These are phyloP conservation scores for Pichia californica DNA, from an alignment of 805 yeast genomes.

Conservation along the genomic window DNA sequence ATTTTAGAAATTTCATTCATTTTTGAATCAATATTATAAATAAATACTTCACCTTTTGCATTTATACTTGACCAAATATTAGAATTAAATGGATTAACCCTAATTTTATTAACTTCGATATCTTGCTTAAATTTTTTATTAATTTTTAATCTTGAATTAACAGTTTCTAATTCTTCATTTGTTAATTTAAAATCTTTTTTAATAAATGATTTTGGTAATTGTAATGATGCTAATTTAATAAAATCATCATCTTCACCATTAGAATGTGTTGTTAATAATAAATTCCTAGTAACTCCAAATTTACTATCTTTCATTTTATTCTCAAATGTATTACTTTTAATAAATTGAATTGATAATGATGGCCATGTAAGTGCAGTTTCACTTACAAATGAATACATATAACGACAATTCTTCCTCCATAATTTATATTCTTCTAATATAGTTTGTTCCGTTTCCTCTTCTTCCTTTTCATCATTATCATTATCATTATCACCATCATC, in stretches of 20 bases:
- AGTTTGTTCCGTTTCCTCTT: conserved; percentile 21
- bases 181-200: conserved; percentile 20
- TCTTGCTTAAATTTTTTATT: conserved; percentile 53
- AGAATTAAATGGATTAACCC: conserved; percentile 59
- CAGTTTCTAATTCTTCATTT: conserved; percentile 27
- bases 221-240: conserved; percentile 58
- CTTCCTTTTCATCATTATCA: not conserved
- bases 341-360: conserved; percentile 71
- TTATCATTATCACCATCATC: not conserved
- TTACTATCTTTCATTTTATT: conserved; percentile 24
- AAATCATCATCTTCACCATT: conserved; percentile 62
- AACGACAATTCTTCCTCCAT: conserved; percentile 77
- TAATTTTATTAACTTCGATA: conserved; percentile 66
- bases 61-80: conserved; percentile 56
- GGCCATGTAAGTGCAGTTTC: conserved; percentile 84
- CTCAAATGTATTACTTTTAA: conserved; percentile 38
- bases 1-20: conserved; percentile 19
- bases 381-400: conserved; percentile 76
- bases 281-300: conserved; percentile 34
- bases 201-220: conserved; percentile 42
- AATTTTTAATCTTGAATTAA: conserved; percentile 52
- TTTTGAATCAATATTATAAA: conserved; percentile 37
- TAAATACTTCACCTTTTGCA: conserved; percentile 54
- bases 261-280: conserved; percentile 68
- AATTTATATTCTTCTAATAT: conserved; percentile 64